Evolutionary conservation across 177 flowering plant species (phyloP), one percentile per base, ranked within the genome.

Genomic region (Telopea speciosissima): DNA sequence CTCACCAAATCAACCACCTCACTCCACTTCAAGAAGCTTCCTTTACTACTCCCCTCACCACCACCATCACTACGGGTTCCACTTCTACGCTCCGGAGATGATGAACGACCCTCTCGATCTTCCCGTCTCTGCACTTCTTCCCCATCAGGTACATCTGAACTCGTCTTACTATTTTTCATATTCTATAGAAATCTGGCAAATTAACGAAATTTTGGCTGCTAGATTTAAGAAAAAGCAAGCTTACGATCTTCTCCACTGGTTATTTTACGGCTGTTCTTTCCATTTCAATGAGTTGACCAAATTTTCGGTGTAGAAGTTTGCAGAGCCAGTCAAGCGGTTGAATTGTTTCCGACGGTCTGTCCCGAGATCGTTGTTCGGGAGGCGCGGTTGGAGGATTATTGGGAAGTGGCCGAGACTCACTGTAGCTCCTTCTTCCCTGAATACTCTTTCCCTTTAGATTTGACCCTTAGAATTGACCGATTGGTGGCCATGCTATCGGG

Each of bases 341-440:
- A 49, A 49, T 49, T 49, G 19, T 49, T 49, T 49, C 19, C 19
- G 54, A 49, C 54, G 54, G 19, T 49, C 54, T 12, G 54, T 49
- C 19, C 17, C 0, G 54, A 13, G 54, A 49, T 49, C 17, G 19
- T 49, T 49, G 54, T 95, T 49, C 81, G 99, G 68, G 97, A 95
- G 82, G 97, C 97, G 19, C 82, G 96, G 75, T 23, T 90, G 72
- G 97, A 92, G 80, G 99, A 95, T 73, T 86, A 85, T 72, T 95
- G 97, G 99, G 99, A 92, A 79, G 96, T 95, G 68, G 97, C 91
- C 26, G 97, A 95, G 81, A 95, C 99, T 24, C 99, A 95, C 73
- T 95, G 99, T 79, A 92, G 96, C 76, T 88, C 91, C 61, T 95
- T 95, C 90, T 95, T 94, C 79, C 99, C 99, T 17, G 86, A 83